Conservation (phyloP, 805 yeast species). For the Saturnispora silvae region DNA sequence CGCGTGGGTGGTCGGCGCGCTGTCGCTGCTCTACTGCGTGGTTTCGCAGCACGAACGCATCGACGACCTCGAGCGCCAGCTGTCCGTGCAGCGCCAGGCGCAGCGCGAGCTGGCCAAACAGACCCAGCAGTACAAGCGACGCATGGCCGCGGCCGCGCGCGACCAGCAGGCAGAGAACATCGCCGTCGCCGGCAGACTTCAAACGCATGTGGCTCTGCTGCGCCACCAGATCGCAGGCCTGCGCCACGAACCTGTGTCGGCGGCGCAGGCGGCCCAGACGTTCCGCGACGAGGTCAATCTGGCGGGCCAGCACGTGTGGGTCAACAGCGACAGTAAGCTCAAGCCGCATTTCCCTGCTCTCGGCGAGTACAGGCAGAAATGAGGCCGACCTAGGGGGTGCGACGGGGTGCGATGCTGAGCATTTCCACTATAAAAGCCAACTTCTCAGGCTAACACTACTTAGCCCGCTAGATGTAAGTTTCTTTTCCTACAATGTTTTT, state of each 20-base stretch:
- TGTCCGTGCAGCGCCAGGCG: conserved; percentile 16
- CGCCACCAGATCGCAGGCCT: conserved; percentile 48
- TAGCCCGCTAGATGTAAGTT: conserved; percentile 4
- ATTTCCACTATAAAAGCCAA: conserved; percentile 8
- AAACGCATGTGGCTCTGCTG: conserved; percentile 55
- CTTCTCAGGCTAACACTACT: neutral
- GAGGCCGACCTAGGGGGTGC: too few species aligned
- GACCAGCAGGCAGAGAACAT: too few species aligned
- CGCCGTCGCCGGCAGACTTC: conserved; percentile 57
- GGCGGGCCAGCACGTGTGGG: conserved; percentile 26
- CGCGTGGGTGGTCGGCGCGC: conserved; percentile 8
- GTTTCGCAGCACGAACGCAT: conserved; percentile 17
- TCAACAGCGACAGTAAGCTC: conserved; percentile 30
- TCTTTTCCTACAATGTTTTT: conserved; percentile 22
- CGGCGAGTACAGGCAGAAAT: conserved; percentile 41
- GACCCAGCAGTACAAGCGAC: conserved; percentile 39
- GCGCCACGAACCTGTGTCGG: conserved; percentile 47
- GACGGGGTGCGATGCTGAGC: too few species aligned
- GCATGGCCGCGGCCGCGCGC: conserved; percentile 36
- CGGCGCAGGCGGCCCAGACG: conserved; percentile 42
- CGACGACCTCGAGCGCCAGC: conserved; percentile 19
- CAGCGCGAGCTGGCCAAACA: conserved; percentile 35
- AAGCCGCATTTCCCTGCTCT: conserved; percentile 38
- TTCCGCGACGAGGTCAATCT: conserved; percentile 50
- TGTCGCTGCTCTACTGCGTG: conserved; percentile 8